Percentiles rank a stretch among this genome's conserved stretches.
phyloP scores from a whole-genome alignment of 2,329 filamentous ascomycete species.

The Trichoderma koningiopsis region DNA sequence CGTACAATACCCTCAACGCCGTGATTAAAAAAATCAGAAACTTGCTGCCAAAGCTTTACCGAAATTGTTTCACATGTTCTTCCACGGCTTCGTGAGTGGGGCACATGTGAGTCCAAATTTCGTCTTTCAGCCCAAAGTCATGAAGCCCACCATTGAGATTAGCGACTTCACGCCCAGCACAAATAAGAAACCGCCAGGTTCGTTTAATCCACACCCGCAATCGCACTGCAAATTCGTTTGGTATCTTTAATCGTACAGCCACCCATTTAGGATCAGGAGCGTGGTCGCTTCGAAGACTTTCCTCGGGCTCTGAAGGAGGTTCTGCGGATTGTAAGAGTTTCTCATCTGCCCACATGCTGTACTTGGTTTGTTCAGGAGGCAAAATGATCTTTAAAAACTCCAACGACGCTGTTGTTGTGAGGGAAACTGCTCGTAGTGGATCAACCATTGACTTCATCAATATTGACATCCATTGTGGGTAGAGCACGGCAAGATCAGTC shows the following conservation, averaged over 20 bases:
- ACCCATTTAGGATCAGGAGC: conserved; percentile 61
- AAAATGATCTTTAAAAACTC: conserved; percentile 62
- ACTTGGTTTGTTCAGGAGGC: conserved; percentile 48
- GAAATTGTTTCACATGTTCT: conserved; percentile 14
- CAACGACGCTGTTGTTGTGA: conserved; percentile 64
- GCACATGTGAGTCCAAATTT: conserved; percentile 33
- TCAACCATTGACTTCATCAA: conserved; percentile 66
- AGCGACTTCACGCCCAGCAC: conserved; percentile 25
- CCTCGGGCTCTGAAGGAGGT: conserved; percentile 42
- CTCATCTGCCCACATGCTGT: conserved; percentile 57
- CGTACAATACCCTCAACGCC: neutral
- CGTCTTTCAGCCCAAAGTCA: conserved; percentile 30
- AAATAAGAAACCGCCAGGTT: conserved; percentile 31
- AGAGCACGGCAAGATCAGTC: conserved; percentile 67
- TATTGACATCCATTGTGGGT: conserved; percentile 59
- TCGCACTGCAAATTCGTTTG: conserved; percentile 58
- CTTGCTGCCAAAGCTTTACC: neutral
- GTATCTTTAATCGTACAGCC: conserved; percentile 58
- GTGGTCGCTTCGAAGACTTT: conserved; percentile 52
- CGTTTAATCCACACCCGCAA: conserved; percentile 48
- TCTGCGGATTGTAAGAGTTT: conserved; percentile 49
- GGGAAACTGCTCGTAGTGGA: conserved; percentile 61
- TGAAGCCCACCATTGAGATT: conserved; percentile 27
- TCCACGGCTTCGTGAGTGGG: conserved; percentile 24
- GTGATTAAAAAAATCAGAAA: neutral